Base-by-base conservation (phyloP, 164 flowering plant genomes). In the Magnolia changhungtana region DNA sequence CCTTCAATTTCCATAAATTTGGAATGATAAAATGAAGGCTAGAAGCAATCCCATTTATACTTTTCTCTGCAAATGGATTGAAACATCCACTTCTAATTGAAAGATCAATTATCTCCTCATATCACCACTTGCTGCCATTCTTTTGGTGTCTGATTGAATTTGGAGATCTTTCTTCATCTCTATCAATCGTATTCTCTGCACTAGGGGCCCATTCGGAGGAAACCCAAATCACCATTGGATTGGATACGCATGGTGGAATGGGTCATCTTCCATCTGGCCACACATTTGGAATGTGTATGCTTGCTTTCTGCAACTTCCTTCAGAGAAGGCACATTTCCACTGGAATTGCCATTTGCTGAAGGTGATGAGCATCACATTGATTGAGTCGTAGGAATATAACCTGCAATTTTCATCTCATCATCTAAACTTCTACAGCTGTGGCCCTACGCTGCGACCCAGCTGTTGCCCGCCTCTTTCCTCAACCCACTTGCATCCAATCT, bases 381-480 rank as follows among this genome's bases (percentile, higher is more conserved):
- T 50, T 50, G 7, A 70, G 72, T 50, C 49, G 27, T 21, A n/a
- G 29, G 58, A 70, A 50, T 50, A 8, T 21, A 72, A 72, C 45
- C 74, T 7, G 21, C 2, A 7, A 5, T 21, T 55, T 75, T 24
- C 51, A 50, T 58, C 61, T 37, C 69, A 3, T 45, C 52, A 23
- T 58, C n/a, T 23, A 55, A 59, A 72, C 37, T 29, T 67, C 75
- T 65, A 66, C 51, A 71, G 45, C 50, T 68, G 45, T 5, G 45
- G 49, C 68, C 50, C 50, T 71, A 63, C 61, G 14, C 71, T 67
- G 45, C 67, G 31, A 83, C 69, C 85, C 85, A 81, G 55, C 85
- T 83, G 45, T 50, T 21, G 50, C 82, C 83, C 5, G 77, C 31
- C 24, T 72, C 77, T 73, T 81, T 83, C 69, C 74, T 79, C 78